These are phyloP conservation scores for Sporisorium sorghi DNA, from an alignment of 1,284 basidiomycete species.

Conservation along the genomic window DNA sequence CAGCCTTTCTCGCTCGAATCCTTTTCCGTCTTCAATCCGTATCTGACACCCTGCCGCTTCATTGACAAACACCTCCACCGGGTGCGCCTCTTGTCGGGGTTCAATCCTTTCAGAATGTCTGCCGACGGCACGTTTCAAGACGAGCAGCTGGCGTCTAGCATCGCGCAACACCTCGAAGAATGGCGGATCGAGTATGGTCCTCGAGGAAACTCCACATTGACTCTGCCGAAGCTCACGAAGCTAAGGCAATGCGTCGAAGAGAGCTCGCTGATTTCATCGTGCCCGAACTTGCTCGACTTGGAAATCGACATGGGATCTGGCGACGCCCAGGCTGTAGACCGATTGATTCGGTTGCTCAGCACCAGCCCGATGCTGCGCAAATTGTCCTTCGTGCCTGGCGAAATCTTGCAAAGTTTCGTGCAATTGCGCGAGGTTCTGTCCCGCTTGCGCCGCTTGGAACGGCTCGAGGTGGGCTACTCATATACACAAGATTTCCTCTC, in stretches of 20 bases:
- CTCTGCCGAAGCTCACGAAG: neutral
- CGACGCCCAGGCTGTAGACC: neutral
- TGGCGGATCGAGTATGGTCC: no score
- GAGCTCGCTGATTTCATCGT: no score
- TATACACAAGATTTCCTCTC: neutral
- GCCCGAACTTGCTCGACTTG: neutral
- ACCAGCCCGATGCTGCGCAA: slow-evolving; percentile 11
- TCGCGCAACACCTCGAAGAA: slow-evolving; percentile 5
- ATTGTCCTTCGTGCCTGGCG: neutral
- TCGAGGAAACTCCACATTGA: no score
- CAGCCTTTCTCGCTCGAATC: slow-evolving; percentile 7
- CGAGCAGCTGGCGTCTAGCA: neutral
- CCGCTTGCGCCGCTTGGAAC: slow-evolving; percentile 1
- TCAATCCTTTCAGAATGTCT: neutral
- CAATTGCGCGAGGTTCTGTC: slow-evolving; percentile 1
- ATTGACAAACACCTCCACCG: neutral
- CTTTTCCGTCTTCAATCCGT: neutral
- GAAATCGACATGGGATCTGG: neutral
- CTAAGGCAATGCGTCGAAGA: no score
- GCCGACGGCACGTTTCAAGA: neutral
- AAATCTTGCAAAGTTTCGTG: no score
- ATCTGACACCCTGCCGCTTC: neutral
- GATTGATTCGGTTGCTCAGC: neutral
- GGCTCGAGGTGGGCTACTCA: neutral
- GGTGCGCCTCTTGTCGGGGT: neutral